Evolutionary conservation across 345 rosid genomes (phyloP).

Genomic region (Pseudoturritis turrita): DNA sequence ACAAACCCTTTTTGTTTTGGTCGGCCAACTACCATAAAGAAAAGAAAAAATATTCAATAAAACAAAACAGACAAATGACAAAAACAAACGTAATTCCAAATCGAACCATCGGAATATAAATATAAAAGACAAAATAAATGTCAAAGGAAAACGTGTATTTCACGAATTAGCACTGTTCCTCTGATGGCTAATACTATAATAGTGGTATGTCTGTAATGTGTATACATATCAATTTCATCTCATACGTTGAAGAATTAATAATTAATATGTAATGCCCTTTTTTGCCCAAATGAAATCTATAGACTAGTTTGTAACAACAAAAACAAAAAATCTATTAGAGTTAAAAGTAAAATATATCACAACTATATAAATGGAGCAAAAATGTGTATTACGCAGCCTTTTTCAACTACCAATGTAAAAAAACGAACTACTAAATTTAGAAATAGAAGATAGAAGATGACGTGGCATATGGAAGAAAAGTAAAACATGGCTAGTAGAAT

Average conservation of each 20-base stretch:
- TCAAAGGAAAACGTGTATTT: slow-evolving; percentile 16
- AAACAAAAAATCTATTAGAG: too few species aligned
- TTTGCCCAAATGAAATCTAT: background rate
- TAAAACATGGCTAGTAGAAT: background rate
- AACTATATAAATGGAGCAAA: background rate
- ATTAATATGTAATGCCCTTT: background rate
- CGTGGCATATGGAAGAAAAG: slow-evolving; percentile 6
- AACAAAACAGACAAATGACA: slow-evolving; percentile 1
- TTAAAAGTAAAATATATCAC: background rate
- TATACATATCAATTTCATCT: background rate
- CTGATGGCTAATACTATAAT: slow-evolving; percentile 7
- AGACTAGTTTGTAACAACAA: too few species aligned
- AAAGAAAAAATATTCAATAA: background rate
- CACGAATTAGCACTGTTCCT: slow-evolving; percentile 16
- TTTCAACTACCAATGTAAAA: background rate
- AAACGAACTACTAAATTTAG: background rate
- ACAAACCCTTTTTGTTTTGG: slow-evolving; percentile 5
- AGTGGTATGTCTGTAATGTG: background rate
- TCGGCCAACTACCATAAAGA: slow-evolving; percentile 26
- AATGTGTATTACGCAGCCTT: background rate
- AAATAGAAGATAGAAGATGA: background rate
- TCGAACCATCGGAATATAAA: background rate
- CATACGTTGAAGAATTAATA: background rate
- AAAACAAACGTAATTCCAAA: background rate
- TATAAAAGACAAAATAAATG: background rate